Conservation (phyloP, 192 early-diverging fungal species). For the Cladochytrium replicatum region DNA sequence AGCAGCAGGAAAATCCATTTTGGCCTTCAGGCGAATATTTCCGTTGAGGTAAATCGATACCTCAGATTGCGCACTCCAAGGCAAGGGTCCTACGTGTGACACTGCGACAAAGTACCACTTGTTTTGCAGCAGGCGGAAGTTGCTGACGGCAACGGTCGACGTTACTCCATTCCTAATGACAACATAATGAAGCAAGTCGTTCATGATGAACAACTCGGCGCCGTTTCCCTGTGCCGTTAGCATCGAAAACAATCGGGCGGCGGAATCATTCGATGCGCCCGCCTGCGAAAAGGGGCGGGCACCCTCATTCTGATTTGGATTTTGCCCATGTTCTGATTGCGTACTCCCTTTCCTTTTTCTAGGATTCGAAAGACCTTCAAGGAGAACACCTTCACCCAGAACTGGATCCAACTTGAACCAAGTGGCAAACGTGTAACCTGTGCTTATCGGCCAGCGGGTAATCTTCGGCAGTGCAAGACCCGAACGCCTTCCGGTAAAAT, state of each 20-base stretch:
- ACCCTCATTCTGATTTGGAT: too few species aligned
- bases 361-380: neutral
- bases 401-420: constrained; percentile 27
- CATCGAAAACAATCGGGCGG: constrained; percentile 1
- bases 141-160: neutral
- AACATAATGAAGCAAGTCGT: constrained; percentile 1
- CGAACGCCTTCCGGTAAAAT: constrained; percentile 22
- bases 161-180: neutral
- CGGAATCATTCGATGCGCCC: too few species aligned
- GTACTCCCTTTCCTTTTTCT: too few species aligned
- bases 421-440: constrained; percentile 23
- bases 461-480: constrained; percentile 18
- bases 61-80: constrained; percentile 17
- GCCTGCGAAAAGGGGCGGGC: too few species aligned
- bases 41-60: constrained; percentile 22
- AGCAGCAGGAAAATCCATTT: constrained; percentile 27
- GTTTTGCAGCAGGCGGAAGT: neutral
- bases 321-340: too few species aligned
- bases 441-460: constrained; percentile 19
- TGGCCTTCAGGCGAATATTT: constrained; percentile 8
- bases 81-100: constrained; percentile 17
- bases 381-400: neutral
- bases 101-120: constrained; percentile 32
- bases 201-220: constrained; percentile 12
- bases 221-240: constrained; percentile 8